Conservation (phyloP, 2,329 filamentous ascomycete species). For the Botryosphaeria dothidea region DNA sequence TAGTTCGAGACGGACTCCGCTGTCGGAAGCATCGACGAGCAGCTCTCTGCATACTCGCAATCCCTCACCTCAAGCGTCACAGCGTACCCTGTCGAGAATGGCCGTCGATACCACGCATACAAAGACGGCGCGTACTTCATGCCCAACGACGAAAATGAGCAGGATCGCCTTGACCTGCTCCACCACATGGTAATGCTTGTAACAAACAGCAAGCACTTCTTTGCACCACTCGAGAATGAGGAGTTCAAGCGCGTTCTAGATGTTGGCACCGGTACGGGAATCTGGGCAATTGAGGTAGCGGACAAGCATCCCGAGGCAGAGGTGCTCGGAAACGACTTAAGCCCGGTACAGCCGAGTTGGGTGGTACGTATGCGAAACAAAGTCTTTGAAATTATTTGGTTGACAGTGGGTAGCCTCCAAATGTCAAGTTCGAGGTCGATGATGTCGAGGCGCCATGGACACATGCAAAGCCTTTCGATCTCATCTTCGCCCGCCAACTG, state of each 20-base stretch:
- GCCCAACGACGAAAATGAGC: conserved; percentile 32
- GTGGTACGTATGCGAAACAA: not conserved
- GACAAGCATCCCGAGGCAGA: conserved; percentile 6
- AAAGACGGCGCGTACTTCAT: conserved; percentile 31
- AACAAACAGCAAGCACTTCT: conserved; percentile 30
- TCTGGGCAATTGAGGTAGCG: conserved; percentile 30
- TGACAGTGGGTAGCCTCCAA: conserved; percentile 46
- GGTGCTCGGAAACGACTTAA: conserved; percentile 44
- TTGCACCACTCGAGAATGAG: conserved; percentile 23
- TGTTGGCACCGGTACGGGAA: conserved; percentile 33
- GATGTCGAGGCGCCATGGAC: conserved; percentile 62
- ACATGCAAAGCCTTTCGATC: conserved; percentile 55
- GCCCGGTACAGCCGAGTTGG: conserved; percentile 48
- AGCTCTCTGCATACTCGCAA: conserved; percentile 10
- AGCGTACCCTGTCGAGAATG: conserved; percentile 27
- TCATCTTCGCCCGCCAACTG: conserved; percentile 57
- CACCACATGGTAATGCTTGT: conserved; percentile 30
- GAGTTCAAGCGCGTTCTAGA: conserved; percentile 24
- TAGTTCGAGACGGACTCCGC: conserved; percentile 7
- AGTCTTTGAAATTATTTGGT: too few relatives aligned
- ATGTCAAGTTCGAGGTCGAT: conserved; percentile 64
- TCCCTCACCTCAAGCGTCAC: conserved; percentile 21
- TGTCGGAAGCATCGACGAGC: not conserved
- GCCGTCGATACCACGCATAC: conserved; percentile 31
- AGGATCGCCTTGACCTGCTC: conserved; percentile 32